Percentiles rank a stretch among this genome's conserved stretches.
Conservation (phyloP, 2,329 filamentous ascomycete species). For the Penicillium sp. region DNA sequence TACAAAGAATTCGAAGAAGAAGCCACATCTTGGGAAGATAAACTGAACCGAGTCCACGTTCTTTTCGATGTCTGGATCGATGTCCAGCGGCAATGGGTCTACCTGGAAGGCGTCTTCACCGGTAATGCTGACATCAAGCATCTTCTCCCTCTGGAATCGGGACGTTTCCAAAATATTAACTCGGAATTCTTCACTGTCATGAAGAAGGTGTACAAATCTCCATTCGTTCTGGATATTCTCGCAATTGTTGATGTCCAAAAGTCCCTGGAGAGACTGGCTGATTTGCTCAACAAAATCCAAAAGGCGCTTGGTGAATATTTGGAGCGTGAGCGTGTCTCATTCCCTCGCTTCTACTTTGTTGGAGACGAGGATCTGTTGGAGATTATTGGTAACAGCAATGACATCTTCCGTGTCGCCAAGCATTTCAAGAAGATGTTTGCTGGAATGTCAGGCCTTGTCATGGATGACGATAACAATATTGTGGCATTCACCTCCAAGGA, state of each 20-base stretch:
- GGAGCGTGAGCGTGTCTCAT: constrained; percentile 94
- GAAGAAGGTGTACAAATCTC: constrained; percentile 98
- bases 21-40: constrained; percentile 94
- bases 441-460: constrained; percentile 82
- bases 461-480: constrained; percentile 88
- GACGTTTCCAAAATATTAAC: constrained; percentile 98
- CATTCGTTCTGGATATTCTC: constrained; percentile 91
- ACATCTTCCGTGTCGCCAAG: constrained; percentile 92
- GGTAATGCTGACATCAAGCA: constrained; percentile 99
- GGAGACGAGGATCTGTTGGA: constrained; percentile 97
- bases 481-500: constrained; percentile 94
- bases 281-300: constrained; percentile 97
- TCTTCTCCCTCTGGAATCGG: constrained; percentile 91
- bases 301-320: constrained; percentile 98
- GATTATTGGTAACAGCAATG: constrained; percentile 99
- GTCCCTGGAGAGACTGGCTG: constrained; percentile 90
- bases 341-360: constrained; percentile 98
- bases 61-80: constrained; percentile 99
- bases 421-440: constrained; percentile 99
- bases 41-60: constrained; percentile 93
- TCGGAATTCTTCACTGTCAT: constrained; percentile 98
- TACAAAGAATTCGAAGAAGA: constrained; percentile 99
- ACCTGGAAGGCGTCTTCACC: constrained; percentile 97
- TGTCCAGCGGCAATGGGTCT: constrained; percentile 99
- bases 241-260: constrained; percentile 95